These are phyloP conservation scores for Drechmeria coniospora DNA, from an alignment of 2,329 filamentous ascomycete genomes.

Conservation along the genomic window DNA sequence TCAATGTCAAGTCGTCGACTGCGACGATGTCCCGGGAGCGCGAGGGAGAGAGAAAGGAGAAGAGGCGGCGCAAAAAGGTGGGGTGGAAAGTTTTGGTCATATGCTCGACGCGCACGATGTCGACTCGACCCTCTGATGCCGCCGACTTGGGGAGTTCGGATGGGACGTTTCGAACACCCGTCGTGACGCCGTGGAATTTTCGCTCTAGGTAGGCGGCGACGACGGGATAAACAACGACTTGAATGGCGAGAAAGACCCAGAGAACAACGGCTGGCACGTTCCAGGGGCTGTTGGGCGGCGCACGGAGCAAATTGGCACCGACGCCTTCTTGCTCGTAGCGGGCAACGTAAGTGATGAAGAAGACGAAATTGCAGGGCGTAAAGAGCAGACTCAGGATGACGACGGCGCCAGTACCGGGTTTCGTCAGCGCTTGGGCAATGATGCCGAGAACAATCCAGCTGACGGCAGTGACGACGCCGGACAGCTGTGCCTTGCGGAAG, in stretches of 20 bases:
- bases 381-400: constrained; percentile 59
- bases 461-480: constrained; percentile 60
- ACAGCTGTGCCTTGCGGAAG: constrained; percentile 69
- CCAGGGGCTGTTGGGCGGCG: constrained; percentile 48
- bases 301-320: constrained; percentile 41
- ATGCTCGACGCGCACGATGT: constrained; percentile 49
- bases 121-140: constrained; percentile 13
- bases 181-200: constrained; percentile 33
- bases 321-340: constrained; percentile 50
- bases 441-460: constrained; percentile 57
- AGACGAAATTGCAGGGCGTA: constrained; percentile 69
- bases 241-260: constrained; percentile 58
- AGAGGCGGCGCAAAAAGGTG: constrained; percentile 37
- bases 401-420: constrained; percentile 44
- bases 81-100: constrained; percentile 66
- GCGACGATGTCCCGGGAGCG: constrained; percentile 51
- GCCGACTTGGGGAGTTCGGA: constrained; percentile 5
- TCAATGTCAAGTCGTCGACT: constrained; percentile 54
- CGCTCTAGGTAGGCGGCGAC: constrained; percentile 58
- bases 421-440: constrained; percentile 56
- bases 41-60: constrained; percentile 28
- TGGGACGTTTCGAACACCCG: constrained; percentile 15
- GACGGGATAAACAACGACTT: constrained; percentile 53
- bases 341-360: constrained; percentile 56
- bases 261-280: constrained; percentile 52